Evolutionary conservation across 495 filamentous ascomycete genomes (phyloP).

Genomic region (Haplographium delicatum): DNA sequence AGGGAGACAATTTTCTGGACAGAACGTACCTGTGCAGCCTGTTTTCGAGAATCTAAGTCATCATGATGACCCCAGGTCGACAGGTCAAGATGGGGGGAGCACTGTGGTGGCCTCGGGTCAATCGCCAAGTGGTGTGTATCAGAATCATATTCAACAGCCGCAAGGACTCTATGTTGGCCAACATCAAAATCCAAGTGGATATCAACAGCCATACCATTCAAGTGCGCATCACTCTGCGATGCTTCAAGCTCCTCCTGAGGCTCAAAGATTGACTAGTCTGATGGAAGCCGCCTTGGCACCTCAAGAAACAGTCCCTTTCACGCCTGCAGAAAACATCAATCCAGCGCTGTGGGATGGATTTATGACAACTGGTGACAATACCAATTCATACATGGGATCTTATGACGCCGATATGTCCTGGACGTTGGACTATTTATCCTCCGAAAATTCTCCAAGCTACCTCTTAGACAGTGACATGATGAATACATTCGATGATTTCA

Average conservation of each 20-base stretch:
- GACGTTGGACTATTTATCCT: constrained; percentile 11
- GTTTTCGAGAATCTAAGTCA: neutral
- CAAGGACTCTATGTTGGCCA: constrained; percentile 1
- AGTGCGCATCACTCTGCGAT: neutral
- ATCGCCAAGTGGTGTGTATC: neutral
- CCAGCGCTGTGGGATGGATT: constrained; percentile 19
- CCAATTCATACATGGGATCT: constrained; percentile 18
- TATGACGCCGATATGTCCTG: constrained; percentile 24
- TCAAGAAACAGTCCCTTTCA: constrained; percentile 8
- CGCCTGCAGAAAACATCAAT: constrained; percentile 13
- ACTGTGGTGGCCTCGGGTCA: constrained; percentile 2
- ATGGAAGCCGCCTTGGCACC: constrained; percentile 24
- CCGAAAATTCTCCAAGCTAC: constrained; percentile 14
- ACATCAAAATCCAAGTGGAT: neutral
- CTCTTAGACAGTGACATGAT: constrained; percentile 17
- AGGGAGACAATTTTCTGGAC: constrained; percentile 1
- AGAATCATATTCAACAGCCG: constrained; percentile 1
- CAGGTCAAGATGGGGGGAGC: constrained; percentile 9
- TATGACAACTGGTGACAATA: constrained; percentile 15
- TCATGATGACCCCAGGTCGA: constrained; percentile 3
- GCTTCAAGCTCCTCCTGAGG: neutral
- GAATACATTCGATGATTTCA: constrained; percentile 11
- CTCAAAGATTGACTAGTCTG: constrained; percentile 19
- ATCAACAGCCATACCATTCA: neutral
- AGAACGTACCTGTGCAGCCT: neutral